phyloP scores from a whole-genome alignment of 768 basidiomycete species.

The Podaxis mareebaensis region DNA sequence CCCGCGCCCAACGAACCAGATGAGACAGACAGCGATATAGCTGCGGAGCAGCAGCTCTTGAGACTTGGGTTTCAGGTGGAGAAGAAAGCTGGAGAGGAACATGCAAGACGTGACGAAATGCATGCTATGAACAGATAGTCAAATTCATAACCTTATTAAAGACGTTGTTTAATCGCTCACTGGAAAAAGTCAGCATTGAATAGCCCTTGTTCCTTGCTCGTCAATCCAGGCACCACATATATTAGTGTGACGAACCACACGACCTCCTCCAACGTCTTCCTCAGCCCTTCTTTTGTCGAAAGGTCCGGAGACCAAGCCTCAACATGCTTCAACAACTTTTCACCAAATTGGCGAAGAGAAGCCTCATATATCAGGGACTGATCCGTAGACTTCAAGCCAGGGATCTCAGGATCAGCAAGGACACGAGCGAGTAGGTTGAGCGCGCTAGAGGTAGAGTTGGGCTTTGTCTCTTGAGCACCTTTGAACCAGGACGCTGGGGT shows the following conservation, averaged over 20 bases:
- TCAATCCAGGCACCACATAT: slow-evolving; percentile 59
- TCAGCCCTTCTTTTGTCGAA: slow-evolving; percentile 28
- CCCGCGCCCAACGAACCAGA: slow-evolving; percentile 59
- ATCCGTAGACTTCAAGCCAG: not conserved
- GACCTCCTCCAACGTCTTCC: slow-evolving; percentile 62
- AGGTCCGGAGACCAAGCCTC: slow-evolving; percentile 37
- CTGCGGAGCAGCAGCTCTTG: slow-evolving; percentile 54
- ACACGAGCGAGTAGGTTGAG: slow-evolving; percentile 14
- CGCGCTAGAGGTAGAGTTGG: slow-evolving; percentile 5
- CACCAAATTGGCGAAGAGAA: slow-evolving; percentile 35
- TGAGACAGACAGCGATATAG: slow-evolving; percentile 53
- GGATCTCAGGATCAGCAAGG: slow-evolving; percentile 13
- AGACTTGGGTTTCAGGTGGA: slow-evolving; percentile 39
- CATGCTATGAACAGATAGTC: slow-evolving; percentile 41
- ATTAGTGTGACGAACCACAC: slow-evolving; percentile 52
- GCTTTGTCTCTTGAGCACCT: not conserved
- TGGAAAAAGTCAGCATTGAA: slow-evolving; percentile 63
- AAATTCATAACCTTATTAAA: not conserved
- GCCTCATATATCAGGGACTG: slow-evolving; percentile 24
- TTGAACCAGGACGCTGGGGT: slow-evolving; percentile 30
- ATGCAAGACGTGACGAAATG: slow-evolving; percentile 67
- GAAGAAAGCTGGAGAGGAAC: slow-evolving; percentile 55
- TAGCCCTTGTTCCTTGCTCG: slow-evolving; percentile 26
- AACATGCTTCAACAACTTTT: slow-evolving; percentile 42
- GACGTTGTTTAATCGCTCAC: slow-evolving; percentile 37